Base-by-base conservation (phyloP, 257 asterid species). In the Voacanga thouarsii region DNA sequence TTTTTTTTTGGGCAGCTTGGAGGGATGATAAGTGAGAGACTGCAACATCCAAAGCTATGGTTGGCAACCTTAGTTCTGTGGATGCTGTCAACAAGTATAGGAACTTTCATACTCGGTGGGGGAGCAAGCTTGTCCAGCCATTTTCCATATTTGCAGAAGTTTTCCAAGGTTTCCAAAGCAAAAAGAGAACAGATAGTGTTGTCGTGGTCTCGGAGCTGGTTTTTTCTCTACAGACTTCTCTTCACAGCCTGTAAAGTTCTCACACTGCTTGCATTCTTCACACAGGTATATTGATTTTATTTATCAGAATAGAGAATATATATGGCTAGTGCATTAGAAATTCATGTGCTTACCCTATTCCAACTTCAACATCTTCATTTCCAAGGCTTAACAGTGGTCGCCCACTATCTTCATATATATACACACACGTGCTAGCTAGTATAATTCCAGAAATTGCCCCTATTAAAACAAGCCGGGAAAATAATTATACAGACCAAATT, bases 21-120 rank as follows among this genome's bases (percentile, higher is more conserved):
- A 37, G 81, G 87, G 68, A 41, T 81, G 84, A 5, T 91, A 14
- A 80, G 74, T 4, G 86, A 79, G 45, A 89, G 90, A 63, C 7
- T 87, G 44, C 3, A 88, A 26, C 97, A 91, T 80, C 92, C 96
- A 3, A 87, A 78, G 90, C 39, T 86, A 12, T 79, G 37, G 45
- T 59, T 89, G 81, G 67, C 85, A 79, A 77, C 26, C 39, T 4
- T 87, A 44, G 84, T 87, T 5, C 61, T 92, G 71, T 84, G 86
- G 86, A 6, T 85, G 69, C 84, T 92, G 8, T 89, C 97, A 28
- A 89, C 97, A 57, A 63, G 90, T 80, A 73, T 89, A 1, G 97
- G 97, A n/a, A 92, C 97, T 0, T 82, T 91, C 19, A 55, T 88
- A 2, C 61, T 91, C 9, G 85, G 97, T 78, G 97, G 97, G 37